Evolutionary conservation across 768 basidiomycete genomes (phyloP), one percentile per base, ranked within the genome.

Genomic region (Russula vinacea): DNA sequence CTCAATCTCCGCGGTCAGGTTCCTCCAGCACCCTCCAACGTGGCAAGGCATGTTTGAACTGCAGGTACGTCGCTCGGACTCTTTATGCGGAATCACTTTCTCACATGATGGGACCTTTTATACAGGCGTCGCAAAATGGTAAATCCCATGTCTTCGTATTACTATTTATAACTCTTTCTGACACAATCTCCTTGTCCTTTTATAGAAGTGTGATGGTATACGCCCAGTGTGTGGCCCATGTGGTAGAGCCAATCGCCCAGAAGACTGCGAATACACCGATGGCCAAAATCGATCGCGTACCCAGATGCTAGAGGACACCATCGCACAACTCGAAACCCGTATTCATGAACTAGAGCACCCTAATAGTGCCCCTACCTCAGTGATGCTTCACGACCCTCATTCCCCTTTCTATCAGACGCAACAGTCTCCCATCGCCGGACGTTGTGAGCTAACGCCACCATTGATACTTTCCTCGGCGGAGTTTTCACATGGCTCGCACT

Each of bases 191-290:
- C 47, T 19, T 57, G 44, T 17, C 32, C n/a, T 14, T 63, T 33
- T n/a, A 11, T 60, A 84, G 87, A 87, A 82, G 80, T 88, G 87
- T 63, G 86, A 88, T 67, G 85, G 86, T 19, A 69, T 71, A 2
- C 83, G 82, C 66, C 87, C 87, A 2, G 74, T 80, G n/a, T 88
- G 87, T 71, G 84, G 84, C 0, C 85, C 83, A 47, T 88, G 87
- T 74, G 71, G 75, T 40, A 74, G 77, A 9, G 80, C 82, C 44
- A 82, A 84, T 40, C 83, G 84, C 61, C 78, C 79, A 42, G 86
- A 86, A 53, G 84, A 84, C n/a, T 88, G 87, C 71, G 86, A 88
- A 73, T 88, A 87, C 71, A 77, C 83, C 5, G 87, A 88, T 68
- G 83, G 83, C 5, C 81, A 80, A 53, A 79, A 78, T 58, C 79